Evolutionary conservation across 352 stramenopile species (phyloP).

Genomic region (Phytophthora brassicae): DNA sequence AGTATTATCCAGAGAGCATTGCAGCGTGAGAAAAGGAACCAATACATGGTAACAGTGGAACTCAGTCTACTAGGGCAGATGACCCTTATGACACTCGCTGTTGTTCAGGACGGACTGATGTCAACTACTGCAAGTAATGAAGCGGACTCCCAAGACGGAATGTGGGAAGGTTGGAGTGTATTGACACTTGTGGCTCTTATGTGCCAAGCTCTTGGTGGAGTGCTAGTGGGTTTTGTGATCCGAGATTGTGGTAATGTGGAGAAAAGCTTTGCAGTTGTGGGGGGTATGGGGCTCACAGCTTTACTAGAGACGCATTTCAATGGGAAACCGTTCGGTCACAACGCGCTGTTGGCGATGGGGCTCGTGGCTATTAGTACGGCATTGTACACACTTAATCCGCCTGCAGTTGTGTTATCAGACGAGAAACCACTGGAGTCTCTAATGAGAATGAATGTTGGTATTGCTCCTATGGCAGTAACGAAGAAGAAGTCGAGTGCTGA

Average conservation of each 20-base stretch:
- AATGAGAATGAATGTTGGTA: slow-evolving; percentile 3
- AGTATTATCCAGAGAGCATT: slow-evolving; percentile 80
- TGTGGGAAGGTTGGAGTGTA: slow-evolving; percentile 77
- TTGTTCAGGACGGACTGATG: slow-evolving; percentile 29
- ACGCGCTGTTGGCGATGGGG: slow-evolving; percentile 55
- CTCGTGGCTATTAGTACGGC: slow-evolving; percentile 64
- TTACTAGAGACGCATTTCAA: slow-evolving; percentile 70
- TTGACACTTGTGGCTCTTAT: slow-evolving; percentile 67
- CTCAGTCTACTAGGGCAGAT: slow-evolving; percentile 70
- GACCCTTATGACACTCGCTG: slow-evolving; percentile 54
- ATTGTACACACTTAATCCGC: slow-evolving; percentile 76
- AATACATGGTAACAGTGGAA: slow-evolving; percentile 84
- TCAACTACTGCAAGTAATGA: slow-evolving; percentile 2
- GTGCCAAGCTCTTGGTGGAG: slow-evolving; percentile 67
- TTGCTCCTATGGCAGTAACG: slow-evolving; percentile 8
- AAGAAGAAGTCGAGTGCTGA: slow-evolving; percentile 44
- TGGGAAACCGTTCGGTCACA: slow-evolving; percentile 64
- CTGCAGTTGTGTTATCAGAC: slow-evolving; percentile 20
- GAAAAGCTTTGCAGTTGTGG: slow-evolving; percentile 82
- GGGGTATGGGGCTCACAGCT: slow-evolving; percentile 80
- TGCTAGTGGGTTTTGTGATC: slow-evolving; percentile 84
- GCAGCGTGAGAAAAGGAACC: slow-evolving; percentile 67
- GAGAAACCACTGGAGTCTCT: slow-evolving; percentile 21
- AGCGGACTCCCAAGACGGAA: slow-evolving; percentile 32
- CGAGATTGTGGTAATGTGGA: slow-evolving; percentile 86